Evolutionary conservation across 768 basidiomycete species (phyloP).

Genomic region (Tulasnella sp.): DNA sequence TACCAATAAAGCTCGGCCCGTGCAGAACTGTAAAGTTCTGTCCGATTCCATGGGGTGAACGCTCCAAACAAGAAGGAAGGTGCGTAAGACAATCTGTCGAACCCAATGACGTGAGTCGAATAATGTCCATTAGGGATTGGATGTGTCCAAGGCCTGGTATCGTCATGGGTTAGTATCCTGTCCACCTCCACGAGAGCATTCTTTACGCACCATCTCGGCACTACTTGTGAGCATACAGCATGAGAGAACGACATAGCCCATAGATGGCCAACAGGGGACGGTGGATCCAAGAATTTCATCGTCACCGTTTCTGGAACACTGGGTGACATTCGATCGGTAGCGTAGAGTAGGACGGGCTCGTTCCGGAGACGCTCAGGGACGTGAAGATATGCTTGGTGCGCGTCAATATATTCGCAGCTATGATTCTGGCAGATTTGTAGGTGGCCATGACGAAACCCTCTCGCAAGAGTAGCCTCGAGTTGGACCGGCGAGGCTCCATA

Average conservation of each 20-base stretch:
- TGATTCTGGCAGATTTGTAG: background rate
- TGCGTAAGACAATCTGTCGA: background rate
- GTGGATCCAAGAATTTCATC: background rate
- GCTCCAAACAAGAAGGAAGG: background rate
- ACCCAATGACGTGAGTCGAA: background rate
- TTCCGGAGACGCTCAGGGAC: background rate
- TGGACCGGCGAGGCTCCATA: background rate
- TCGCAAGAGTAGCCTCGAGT: background rate
- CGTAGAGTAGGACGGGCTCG: background rate
- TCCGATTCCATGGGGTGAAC: background rate
- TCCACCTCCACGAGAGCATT: too few relatives aligned
- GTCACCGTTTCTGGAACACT: background rate
- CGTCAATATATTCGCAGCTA: background rate
- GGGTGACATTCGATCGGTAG: background rate
- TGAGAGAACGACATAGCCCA: background rate
- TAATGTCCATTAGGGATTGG: background rate
- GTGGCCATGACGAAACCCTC: background rate
- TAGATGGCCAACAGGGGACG: background rate
- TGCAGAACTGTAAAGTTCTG: background rate
- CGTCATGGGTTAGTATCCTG: background rate
- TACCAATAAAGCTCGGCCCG: background rate
- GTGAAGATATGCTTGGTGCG: constrained; percentile 3
- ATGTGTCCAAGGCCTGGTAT: background rate
- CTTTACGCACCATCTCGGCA: background rate
- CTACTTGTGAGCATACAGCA: background rate